These are phyloP conservation scores for Colletotrichum tanaceti DNA, from an alignment of 2,329 filamentous ascomycete species.

Conservation along the genomic window DNA sequence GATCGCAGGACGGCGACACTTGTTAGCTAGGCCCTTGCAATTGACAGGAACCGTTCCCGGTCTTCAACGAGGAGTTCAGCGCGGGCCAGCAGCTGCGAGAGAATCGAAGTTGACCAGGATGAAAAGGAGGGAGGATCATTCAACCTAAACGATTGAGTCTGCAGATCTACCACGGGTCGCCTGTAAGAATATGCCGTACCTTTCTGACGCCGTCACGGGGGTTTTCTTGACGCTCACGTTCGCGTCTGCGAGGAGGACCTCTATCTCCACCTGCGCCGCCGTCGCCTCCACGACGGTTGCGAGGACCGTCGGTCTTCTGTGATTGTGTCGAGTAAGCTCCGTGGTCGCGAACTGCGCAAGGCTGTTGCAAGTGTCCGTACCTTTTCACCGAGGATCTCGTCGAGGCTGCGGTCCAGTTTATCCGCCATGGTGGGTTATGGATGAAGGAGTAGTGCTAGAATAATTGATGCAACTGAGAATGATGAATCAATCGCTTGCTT, in stretches of 20 bases:
- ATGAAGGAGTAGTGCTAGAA: not conserved
- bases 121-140: constrained; percentile 36
- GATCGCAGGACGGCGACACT: constrained; percentile 54
- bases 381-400: constrained; percentile 67
- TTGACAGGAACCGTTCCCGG: constrained; percentile 28
- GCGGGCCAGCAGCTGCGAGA: constrained; percentile 21
- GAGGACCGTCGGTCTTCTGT: constrained; percentile 49
- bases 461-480: not conserved
- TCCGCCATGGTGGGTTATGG: constrained; percentile 47
- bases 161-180: constrained; percentile 11
- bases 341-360: constrained; percentile 36
- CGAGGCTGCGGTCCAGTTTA: constrained; percentile 66
- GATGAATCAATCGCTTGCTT: not conserved
- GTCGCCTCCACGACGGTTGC: constrained; percentile 50
- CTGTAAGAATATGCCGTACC: constrained; percentile 61
- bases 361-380: constrained; percentile 50
- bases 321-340: constrained; percentile 28
- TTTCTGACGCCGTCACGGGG: constrained; percentile 92
- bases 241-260: constrained; percentile 42
- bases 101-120: constrained; percentile 41
- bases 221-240: constrained; percentile 58
- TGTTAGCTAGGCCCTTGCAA: constrained; percentile 49
- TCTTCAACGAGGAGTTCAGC: constrained; percentile 29
- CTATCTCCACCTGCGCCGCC: constrained; percentile 4
- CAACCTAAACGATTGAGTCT: constrained; percentile 38